Percentiles rank a stretch among this genome's conserved stretches.
These are phyloP conservation scores for Nicotiana knightiana DNA, from an alignment of 257 asterid genomes.

Conservation along the genomic window DNA sequence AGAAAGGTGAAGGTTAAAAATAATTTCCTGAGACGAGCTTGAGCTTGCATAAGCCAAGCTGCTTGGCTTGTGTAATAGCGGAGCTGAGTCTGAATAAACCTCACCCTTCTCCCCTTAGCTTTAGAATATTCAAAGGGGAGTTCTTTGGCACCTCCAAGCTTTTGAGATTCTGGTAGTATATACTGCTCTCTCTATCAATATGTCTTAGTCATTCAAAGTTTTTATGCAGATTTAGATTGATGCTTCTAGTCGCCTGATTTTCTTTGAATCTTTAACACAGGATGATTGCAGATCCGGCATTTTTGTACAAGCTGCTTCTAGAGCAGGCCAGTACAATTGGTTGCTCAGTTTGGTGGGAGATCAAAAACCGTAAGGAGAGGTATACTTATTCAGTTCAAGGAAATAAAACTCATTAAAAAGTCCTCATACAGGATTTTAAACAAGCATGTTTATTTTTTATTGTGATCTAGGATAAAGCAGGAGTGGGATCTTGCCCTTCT, in stretches of 20 bases:
- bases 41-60: not conserved
- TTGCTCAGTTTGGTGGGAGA: slow-evolving; percentile 90
- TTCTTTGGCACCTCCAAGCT: not conserved
- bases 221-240: not conserved
- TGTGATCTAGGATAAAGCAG: slow-evolving; percentile 63
- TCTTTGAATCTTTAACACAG: slow-evolving; percentile 31
- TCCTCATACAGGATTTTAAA: not conserved
- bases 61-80: not conserved
- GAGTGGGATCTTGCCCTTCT: slow-evolving; percentile 99
- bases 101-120: not conserved
- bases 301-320: slow-evolving; percentile 64
- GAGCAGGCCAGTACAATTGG: slow-evolving; percentile 92
- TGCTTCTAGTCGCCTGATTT: not conserved
- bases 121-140: not conserved
- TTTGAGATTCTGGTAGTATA: not conserved
- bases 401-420: not conserved
- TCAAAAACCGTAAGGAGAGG: slow-evolving; percentile 91
- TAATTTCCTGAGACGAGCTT: not conserved
- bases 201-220: not conserved
- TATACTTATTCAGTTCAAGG: slow-evolving; percentile 7
- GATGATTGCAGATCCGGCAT: slow-evolving; percentile 98
- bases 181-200: not conserved
- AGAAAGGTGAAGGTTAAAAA: not conserved
- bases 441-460: not conserved
- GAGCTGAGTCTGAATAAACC: not conserved